A percentile compares a stretch with the other conserved stretches of the same genome.
phyloP scores from a whole-genome alignment of 768 basidiomycete genomes.

The Crepidotus variabilis region DNA sequence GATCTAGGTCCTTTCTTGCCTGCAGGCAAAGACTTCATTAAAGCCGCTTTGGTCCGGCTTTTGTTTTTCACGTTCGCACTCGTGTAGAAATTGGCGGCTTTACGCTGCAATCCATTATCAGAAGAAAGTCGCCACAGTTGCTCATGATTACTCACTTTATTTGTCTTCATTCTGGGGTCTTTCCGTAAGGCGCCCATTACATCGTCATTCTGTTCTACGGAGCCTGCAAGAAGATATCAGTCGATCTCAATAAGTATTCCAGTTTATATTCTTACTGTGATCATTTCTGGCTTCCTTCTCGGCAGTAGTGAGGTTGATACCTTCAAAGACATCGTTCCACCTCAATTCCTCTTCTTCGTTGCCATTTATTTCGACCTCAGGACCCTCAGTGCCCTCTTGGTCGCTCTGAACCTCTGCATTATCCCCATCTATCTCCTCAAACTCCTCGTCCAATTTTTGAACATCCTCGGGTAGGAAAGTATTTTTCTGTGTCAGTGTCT shows the following conservation, averaged over 20 bases:
- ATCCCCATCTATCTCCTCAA: constrained; percentile 40
- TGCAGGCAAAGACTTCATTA: constrained; percentile 53
- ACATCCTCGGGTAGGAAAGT: constrained; percentile 83
- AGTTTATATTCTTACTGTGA: constrained; percentile 15
- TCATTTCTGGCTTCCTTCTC: constrained; percentile 21
- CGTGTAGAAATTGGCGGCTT: constrained; percentile 86
- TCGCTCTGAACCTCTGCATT: constrained; percentile 40
- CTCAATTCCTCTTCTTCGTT: constrained; percentile 54
- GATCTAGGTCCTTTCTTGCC: constrained; percentile 45
- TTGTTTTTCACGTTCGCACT: constrained; percentile 86
- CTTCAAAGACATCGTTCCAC: constrained; percentile 88
- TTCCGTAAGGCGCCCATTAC: constrained; percentile 37
- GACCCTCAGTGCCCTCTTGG: constrained; percentile 35
- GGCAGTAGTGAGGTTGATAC: constrained; percentile 31
- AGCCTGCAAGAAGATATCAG: background rate
- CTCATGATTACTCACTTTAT: constrained; percentile 54
- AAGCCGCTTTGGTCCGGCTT: constrained; percentile 59
- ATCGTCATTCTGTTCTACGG: constrained; percentile 29
- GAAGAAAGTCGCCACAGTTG: constrained; percentile 5
- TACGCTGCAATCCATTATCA: constrained; percentile 49
- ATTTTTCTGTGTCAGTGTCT: constrained; percentile 86
- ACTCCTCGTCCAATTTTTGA: constrained; percentile 55
- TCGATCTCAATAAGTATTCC: constrained; percentile 10
- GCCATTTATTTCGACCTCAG: constrained; percentile 22
- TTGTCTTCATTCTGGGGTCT: constrained; percentile 86